Percentiles rank a stretch among this genome's conserved stretches.
phyloP scores from a whole-genome alignment of 2,329 filamentous ascomycete genomes.

The Magnaporthales sp. region DNA sequence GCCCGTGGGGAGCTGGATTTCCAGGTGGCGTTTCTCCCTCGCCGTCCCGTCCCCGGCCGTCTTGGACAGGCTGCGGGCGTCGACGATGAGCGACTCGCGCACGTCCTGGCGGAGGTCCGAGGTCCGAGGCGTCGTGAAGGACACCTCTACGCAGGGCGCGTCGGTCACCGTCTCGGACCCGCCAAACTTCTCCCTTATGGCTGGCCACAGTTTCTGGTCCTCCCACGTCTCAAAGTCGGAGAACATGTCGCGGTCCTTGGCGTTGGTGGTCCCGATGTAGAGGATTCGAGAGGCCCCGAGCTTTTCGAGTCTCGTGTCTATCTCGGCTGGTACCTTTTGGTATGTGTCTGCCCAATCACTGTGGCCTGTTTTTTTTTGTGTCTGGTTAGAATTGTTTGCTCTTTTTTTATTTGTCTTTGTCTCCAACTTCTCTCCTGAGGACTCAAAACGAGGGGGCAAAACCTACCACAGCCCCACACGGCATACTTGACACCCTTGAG shows the following conservation, averaged over 20 bases:
- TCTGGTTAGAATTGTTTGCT: not conserved
- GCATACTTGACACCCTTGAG: constrained; percentile 52
- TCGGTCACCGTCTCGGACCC: constrained; percentile 6
- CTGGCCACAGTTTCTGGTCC: constrained; percentile 25
- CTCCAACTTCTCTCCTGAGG: too few relatives aligned
- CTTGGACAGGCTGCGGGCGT: constrained; percentile 28
- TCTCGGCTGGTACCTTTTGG: constrained; percentile 38
- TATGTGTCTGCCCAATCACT: constrained; percentile 33
- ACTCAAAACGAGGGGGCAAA: not conserved
- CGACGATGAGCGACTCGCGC: constrained; percentile 8
- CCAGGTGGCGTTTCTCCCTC: constrained; percentile 37
- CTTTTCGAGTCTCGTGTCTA: constrained; percentile 32
- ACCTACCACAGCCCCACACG: constrained; percentile 38
- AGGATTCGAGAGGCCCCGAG: constrained; percentile 35
- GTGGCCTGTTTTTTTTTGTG: constrained; percentile 8
- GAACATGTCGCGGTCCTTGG: constrained; percentile 33
- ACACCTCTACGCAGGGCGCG: not conserved
- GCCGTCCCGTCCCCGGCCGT: constrained; percentile 46
- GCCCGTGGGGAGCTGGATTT: constrained; percentile 43
- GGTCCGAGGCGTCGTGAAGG: not conserved
- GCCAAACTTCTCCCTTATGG: not conserved
- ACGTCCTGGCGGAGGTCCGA: not conserved
- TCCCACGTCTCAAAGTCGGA: constrained; percentile 40
- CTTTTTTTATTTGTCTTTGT: too few relatives aligned
- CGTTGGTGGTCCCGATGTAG: constrained; percentile 34